phyloP scores from a whole-genome alignment of 257 asterid genomes.

The Ballota nigra region DNA sequence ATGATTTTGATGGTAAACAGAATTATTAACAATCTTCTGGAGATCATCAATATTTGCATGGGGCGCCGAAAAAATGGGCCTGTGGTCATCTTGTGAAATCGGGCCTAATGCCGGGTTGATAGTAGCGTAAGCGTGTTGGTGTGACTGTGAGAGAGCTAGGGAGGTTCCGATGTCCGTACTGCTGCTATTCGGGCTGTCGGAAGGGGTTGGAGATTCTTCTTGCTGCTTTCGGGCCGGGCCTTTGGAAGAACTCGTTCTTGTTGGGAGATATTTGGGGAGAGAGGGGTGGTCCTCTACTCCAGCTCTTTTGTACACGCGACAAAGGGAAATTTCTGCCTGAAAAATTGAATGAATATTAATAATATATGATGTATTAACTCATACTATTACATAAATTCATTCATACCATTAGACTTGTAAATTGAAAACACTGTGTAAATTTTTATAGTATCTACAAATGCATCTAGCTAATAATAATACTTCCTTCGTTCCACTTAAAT shows the following conservation, averaged over 20 bases:
- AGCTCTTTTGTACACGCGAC: constrained; percentile 88
- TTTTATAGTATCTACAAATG: no score
- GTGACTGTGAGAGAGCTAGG: constrained; percentile 48
- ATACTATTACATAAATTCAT: no score
- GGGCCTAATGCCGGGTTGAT: constrained; percentile 34
- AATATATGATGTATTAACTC: no score
- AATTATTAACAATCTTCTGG: constrained; percentile 54
- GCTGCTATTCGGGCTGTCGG: constrained; percentile 48
- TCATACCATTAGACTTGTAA: no score
- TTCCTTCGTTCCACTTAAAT: no score
- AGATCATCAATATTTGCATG: constrained; percentile 55
- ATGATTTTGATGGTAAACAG: constrained; percentile 28
- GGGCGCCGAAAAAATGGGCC: constrained; percentile 26
- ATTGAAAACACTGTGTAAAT: no score
- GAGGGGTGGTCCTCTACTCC: constrained; percentile 92
- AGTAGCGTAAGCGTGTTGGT: constrained; percentile 29
- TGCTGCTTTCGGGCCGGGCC: constrained; percentile 17
- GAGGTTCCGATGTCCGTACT: constrained; percentile 47
- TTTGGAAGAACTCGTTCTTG: constrained; percentile 22
- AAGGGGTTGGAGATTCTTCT: not conserved
- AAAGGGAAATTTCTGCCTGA: constrained; percentile 93
- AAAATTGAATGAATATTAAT: not conserved
- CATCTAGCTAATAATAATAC: no score
- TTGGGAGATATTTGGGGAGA: constrained; percentile 63
- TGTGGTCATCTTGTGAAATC: constrained; percentile 22